These are phyloP conservation scores for Oxytropis ochrocephala DNA, from an alignment of 306 rosid species.

Conservation along the genomic window DNA sequence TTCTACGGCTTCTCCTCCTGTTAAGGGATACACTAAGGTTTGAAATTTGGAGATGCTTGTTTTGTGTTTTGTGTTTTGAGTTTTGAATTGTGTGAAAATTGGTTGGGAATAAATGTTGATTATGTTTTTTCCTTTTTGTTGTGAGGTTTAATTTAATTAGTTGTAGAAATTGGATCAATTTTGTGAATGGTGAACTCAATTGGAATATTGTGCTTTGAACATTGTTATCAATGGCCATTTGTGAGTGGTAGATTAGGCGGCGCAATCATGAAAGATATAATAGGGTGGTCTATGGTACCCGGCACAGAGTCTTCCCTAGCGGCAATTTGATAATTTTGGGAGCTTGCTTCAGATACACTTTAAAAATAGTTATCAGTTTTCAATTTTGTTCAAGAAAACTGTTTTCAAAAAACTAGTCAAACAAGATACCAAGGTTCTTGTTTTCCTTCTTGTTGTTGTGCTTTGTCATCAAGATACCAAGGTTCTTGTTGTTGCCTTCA, in stretches of 20 bases:
- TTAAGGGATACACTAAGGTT: constrained; percentile 40
- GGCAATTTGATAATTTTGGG: too few relatives aligned
- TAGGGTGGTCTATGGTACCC: too few relatives aligned
- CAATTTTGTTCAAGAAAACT: too few relatives aligned
- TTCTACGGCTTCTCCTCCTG: constrained; percentile 25
- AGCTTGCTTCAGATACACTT: too few relatives aligned
- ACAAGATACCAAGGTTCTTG: too few relatives aligned
- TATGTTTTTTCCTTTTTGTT: background rate
- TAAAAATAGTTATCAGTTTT: too few relatives aligned
- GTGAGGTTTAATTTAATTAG: background rate
- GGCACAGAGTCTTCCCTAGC: too few relatives aligned
- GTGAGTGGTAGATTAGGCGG: too few relatives aligned
- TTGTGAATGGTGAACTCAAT: background rate
- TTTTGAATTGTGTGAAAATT: background rate
- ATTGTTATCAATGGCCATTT: too few relatives aligned
- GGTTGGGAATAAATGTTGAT: background rate
- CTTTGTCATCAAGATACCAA: background rate
- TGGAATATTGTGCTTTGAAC: background rate
- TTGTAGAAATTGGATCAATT: background rate
- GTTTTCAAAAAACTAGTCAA: too few relatives aligned
- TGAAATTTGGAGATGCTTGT: background rate
- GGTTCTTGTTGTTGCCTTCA: background rate
- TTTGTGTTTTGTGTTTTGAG: background rate
- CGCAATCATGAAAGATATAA: too few relatives aligned
- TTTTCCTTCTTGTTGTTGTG: background rate